Evolutionary conservation across 306 rosid genomes (phyloP).

Genomic region (Prunus kanzakura): DNA sequence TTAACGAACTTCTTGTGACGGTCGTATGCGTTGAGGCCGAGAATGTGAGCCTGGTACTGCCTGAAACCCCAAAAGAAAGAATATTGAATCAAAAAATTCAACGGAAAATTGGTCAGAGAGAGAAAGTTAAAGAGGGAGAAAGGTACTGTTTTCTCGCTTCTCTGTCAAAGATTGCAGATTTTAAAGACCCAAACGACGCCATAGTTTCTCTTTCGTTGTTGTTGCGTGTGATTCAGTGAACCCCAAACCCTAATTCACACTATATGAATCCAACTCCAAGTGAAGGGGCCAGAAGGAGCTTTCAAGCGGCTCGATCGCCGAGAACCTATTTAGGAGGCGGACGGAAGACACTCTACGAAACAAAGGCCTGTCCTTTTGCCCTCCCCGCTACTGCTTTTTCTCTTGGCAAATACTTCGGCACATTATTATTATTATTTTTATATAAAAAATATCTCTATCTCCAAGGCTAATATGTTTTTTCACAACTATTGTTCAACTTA

Average conservation of each 20-base stretch:
- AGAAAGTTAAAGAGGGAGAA: not conserved
- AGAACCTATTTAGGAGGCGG: too few relatives aligned
- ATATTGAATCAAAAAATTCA: not conserved
- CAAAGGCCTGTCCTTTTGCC: too few relatives aligned
- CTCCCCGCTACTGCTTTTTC: too few relatives aligned
- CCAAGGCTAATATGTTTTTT: too few relatives aligned
- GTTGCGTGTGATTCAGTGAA: not conserved
- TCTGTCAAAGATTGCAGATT: slow-evolving; percentile 40
- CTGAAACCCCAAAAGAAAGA: slow-evolving; percentile 11
- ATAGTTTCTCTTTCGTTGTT: slow-evolving; percentile 1
- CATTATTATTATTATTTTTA: too few relatives aligned
- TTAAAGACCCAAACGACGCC: slow-evolving; percentile 50
- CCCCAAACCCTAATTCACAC: not conserved
- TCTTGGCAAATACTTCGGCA: too few relatives aligned
- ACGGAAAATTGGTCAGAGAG: not conserved
- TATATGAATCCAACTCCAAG: not conserved
- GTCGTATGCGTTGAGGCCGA: slow-evolving; percentile 57
- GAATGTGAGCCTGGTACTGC: slow-evolving; percentile 60
- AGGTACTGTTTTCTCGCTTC: slow-evolving; percentile 55
- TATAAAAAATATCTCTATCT: too few relatives aligned
- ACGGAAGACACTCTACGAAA: too few relatives aligned
- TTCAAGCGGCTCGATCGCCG: too few relatives aligned
- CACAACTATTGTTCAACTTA: too few relatives aligned
- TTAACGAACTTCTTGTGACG: slow-evolving; percentile 53
- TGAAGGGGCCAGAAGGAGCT: not conserved